Percentiles rank a stretch among this genome's conserved stretches.
phyloP scores from a whole-genome alignment of 192 early-diverging fungal genomes.

The Coemansia sp. region DNA sequence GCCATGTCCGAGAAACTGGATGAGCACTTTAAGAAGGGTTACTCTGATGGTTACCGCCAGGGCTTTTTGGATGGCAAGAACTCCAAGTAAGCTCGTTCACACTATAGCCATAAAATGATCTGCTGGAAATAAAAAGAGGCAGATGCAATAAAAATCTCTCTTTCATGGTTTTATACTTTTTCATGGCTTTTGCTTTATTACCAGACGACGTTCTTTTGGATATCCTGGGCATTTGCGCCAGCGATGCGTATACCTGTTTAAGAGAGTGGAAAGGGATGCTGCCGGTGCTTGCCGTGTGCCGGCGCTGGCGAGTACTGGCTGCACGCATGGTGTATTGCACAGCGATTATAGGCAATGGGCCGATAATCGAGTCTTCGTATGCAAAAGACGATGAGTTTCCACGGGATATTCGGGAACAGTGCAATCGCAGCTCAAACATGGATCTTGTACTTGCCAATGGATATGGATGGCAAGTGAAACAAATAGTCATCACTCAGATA shows the following conservation, averaged over 20 bases:
- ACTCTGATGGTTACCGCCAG: conserved; percentile 32
- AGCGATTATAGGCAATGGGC: conserved; percentile 4
- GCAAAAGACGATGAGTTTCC: not conserved
- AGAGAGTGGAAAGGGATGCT: not conserved
- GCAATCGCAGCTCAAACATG: not conserved
- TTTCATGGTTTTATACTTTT: not conserved
- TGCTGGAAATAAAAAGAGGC: not conserved
- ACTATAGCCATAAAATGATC: conserved; percentile 1
- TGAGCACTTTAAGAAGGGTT: conserved; percentile 27
- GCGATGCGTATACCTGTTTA: not conserved
- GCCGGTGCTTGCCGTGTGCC: conserved; percentile 2
- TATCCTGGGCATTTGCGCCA: not conserved
- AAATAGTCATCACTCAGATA: not conserved
- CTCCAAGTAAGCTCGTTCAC: not conserved
- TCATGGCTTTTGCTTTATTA: not conserved
- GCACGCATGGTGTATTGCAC: not conserved
- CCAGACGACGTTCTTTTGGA: not conserved
- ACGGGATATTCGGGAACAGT: not conserved
- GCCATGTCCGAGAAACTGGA: too few relatives aligned
- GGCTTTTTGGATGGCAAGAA: conserved; percentile 15
- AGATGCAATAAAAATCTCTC: not conserved
- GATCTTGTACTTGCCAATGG: not conserved
- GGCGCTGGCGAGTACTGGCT: not conserved
- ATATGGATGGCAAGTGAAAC: not conserved
- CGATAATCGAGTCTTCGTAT: conserved; percentile 1